phyloP scores from a whole-genome alignment of 495 filamentous ascomycete genomes.

The Xylona heveae region DNA sequence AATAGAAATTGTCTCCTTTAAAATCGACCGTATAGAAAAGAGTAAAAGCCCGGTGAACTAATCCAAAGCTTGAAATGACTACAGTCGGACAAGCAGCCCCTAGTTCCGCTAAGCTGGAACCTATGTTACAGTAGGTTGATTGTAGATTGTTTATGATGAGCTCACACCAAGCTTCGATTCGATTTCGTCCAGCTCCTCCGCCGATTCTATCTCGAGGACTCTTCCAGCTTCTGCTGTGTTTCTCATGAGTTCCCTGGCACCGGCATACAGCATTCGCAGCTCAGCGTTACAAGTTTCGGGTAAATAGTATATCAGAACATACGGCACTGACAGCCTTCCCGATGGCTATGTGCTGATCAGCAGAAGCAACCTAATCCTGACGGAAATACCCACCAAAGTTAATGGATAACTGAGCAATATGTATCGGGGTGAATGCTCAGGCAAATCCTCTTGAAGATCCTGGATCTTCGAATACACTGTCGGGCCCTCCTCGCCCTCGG shows the following conservation, averaged over 20 bases:
- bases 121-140: too few relatives aligned
- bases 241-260: slow-evolving; percentile 85
- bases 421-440: slow-evolving; percentile 78
- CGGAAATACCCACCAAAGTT: slow-evolving; percentile 37
- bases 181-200: slow-evolving; percentile 57
- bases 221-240: slow-evolving; percentile 68
- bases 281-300: slow-evolving; percentile 72
- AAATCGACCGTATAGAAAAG: too few relatives aligned
- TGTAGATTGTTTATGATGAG: too few relatives aligned
- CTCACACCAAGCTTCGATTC: slow-evolving; percentile 47
- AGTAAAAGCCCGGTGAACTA: too few relatives aligned
- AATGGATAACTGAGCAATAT: slow-evolving; percentile 77
- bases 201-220: slow-evolving; percentile 55
- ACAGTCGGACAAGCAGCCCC: too few relatives aligned
- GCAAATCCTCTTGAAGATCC: slow-evolving; percentile 68
- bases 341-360: slow-evolving; percentile 21
- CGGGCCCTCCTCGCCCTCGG: slow-evolving; percentile 43
- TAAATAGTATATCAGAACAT: slow-evolving; percentile 84
- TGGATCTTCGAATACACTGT: slow-evolving; percentile 64
- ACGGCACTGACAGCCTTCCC: slow-evolving; percentile 50
- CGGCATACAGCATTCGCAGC: slow-evolving; percentile 81
- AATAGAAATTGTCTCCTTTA: too few relatives aligned
- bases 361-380: background rate
- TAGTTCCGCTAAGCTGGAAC: too few relatives aligned
- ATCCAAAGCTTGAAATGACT: too few relatives aligned